Evolutionary conservation across 352 stramenopile genomes (phyloP).

Genomic region (Pythium aristosporum): DNA sequence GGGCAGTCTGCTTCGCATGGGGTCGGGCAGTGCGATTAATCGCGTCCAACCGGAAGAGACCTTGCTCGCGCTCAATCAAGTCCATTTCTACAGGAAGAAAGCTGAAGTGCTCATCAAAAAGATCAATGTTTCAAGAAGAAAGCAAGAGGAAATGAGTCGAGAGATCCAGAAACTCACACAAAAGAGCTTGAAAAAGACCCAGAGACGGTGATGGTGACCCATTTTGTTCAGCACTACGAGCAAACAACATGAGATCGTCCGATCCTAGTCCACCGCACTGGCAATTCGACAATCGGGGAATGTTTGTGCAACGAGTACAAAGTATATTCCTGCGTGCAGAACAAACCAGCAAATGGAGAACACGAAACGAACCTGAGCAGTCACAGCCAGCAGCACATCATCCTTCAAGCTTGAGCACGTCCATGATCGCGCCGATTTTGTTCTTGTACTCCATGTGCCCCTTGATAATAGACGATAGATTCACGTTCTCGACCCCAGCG

Average conservation of each 20-base stretch:
- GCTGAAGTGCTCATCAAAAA: constrained; percentile 66
- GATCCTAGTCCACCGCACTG: not conserved
- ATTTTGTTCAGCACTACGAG: not conserved
- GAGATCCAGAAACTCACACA: constrained; percentile 67
- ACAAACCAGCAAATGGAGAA: not conserved
- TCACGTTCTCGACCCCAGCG: constrained; percentile 75
- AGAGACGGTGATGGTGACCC: constrained; percentile 17
- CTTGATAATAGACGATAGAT: constrained; percentile 77
- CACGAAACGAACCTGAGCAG: constrained; percentile 1
- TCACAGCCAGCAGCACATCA: constrained; percentile 11
- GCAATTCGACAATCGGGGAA: not conserved
- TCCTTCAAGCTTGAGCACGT: constrained; percentile 66
- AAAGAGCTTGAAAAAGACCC: constrained; percentile 41
- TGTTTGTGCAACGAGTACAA: not conserved
- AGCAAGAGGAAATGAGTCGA: constrained; percentile 64
- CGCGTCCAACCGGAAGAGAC: constrained; percentile 59
- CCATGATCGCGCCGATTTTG: constrained; percentile 83
- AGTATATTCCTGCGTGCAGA: constrained; percentile 6
- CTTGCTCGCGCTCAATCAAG: constrained; percentile 47
- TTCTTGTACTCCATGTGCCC: constrained; percentile 89
- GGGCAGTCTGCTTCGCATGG: constrained; percentile 14
- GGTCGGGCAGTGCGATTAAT: constrained; percentile 9
- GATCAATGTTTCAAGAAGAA: constrained; percentile 56
- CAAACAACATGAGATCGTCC: not conserved
- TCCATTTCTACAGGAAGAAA: constrained; percentile 65